Evolutionary conservation across 305 asterid genomes (phyloP), one percentile per base, ranked within the genome.

Genomic region (Fraxinus latifolia): DNA sequence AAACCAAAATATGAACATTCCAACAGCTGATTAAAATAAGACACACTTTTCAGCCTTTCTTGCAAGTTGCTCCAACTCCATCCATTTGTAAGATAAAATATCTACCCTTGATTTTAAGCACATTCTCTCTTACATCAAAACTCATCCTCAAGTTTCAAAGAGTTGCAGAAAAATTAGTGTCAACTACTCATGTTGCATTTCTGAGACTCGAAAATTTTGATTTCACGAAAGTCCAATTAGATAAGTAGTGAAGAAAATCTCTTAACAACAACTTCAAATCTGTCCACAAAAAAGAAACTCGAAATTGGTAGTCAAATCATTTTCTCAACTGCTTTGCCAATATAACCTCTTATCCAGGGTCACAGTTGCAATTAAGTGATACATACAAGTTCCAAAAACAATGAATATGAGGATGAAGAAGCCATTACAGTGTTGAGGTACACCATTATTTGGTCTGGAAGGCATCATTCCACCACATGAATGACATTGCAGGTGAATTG

Each of bases 381-480:
- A 70, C 9, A 70, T 12, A 70, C 17, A 19, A 19, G 68, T n/a
- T 73, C 67, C 17, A 60, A 31, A 50, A 78, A 55, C 58, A 81
- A 74, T 12, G 83, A 79, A 55, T 0, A 31, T 33, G 74, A 72
- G 83, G 68, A 68, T 44, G 7, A 72, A 83, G 8, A 53, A 76
- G 83, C 78, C 83, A 79, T 84, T 91, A 95, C 99, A 95, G 88
- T 94, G 97, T 67, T 94, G 97, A 25, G 95, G 93, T 34, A 84
- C 90, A 79, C 89, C 76, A 58, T 76, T 47, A 85, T 91, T 89
- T 80, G 85, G 81, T 91, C 97, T 89, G 80, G 92, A 92, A 76
- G 99, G 99, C 97, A 95, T 93, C 97, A 92, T 95, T 81, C 97
- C 97, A 31, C 97, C 95, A 80, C 99, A 95, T 8, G 90, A 72